Conservation (phyloP, 2,329 filamentous ascomycete species). For the Metarhizium anisopliae region DNA sequence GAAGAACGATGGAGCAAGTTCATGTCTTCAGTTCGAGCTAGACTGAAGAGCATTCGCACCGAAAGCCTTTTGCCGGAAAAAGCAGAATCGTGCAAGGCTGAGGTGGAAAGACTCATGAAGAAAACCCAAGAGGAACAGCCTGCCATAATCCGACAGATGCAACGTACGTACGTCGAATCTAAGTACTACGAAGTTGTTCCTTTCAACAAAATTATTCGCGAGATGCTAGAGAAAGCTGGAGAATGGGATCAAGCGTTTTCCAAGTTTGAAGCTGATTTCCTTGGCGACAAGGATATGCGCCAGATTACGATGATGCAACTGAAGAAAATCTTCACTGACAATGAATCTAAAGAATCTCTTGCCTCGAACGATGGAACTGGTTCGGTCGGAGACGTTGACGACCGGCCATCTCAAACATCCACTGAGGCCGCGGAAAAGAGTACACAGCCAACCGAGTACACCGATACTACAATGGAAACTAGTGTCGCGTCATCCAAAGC, state of each 20-base stretch:
- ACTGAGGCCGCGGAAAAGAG: constrained; percentile 39
- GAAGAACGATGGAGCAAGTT: constrained; percentile 79
- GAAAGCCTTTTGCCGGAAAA: constrained; percentile 88
- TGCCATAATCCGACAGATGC: constrained; percentile 64
- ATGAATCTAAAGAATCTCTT: constrained; percentile 71
- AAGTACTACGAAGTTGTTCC: constrained; percentile 97
- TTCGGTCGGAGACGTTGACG: constrained; percentile 43
- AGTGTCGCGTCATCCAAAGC: constrained; percentile 18
- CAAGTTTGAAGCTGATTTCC: constrained; percentile 86
- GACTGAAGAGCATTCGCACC: constrained; percentile 81
- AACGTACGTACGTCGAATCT: constrained; percentile 85
- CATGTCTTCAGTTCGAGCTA: constrained; percentile 75
- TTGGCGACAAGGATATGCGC: constrained; percentile 94
- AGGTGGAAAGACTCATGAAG: constrained; percentile 70
- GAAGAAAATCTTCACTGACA: constrained; percentile 89
- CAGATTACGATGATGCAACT: constrained; percentile 86
- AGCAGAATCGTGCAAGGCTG: constrained; percentile 67
- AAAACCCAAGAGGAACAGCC: constrained; percentile 78
- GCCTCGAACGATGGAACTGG: constrained; percentile 57
- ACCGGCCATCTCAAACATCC: constrained; percentile 35
- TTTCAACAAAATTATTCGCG: constrained; percentile 77
- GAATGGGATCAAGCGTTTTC: constrained; percentile 89
- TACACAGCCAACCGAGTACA: constrained; percentile 32
- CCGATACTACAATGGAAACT: constrained; percentile 24
- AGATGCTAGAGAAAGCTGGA: constrained; percentile 85